These are phyloP conservation scores for Trichoderma reesei DNA, from an alignment of 495 filamentous ascomycete species.

Conservation along the genomic window DNA sequence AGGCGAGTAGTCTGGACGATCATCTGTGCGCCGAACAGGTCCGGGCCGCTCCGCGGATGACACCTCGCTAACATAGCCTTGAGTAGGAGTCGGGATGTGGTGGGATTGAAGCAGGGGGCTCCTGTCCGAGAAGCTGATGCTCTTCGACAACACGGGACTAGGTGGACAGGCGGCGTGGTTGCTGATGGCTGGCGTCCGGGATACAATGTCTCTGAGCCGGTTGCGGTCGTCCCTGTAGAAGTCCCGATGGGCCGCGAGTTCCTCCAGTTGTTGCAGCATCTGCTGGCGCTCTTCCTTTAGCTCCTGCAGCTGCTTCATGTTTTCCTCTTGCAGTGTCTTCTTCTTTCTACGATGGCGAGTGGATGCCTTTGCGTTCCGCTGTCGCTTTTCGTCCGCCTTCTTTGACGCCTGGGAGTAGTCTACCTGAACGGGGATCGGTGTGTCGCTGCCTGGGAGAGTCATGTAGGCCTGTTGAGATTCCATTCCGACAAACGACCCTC, in stretches of 20 bases:
- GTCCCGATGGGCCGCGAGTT: slow-evolving; percentile 38
- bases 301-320: slow-evolving; percentile 51
- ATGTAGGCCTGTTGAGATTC: slow-evolving; percentile 16
- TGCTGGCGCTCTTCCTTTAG: slow-evolving; percentile 49
- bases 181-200: slow-evolving; percentile 41
- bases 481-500: slow-evolving; percentile 1
- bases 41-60: slow-evolving; percentile 32
- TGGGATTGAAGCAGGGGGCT: slow-evolving; percentile 19
- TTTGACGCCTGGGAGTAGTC: slow-evolving; percentile 75
- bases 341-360: slow-evolving; percentile 78
- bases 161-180: slow-evolving; percentile 38
- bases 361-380: slow-evolving; percentile 88
- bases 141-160: slow-evolving; percentile 30
- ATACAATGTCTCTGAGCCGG: slow-evolving; percentile 54
- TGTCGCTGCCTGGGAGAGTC: slow-evolving; percentile 14
- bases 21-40: slow-evolving; percentile 35
- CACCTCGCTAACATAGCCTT: slow-evolving; percentile 21
- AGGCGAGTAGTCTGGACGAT: slow-evolving; percentile 29
- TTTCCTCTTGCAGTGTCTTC: slow-evolving; percentile 67
- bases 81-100: slow-evolving; percentile 19
- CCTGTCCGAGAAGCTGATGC: slow-evolving; percentile 23
- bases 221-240: slow-evolving; percentile 48
- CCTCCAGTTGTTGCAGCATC: slow-evolving; percentile 33
- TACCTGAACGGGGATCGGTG: slow-evolving; percentile 48
- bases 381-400: slow-evolving; percentile 80